These are phyloP conservation scores for Gynochthodes officinalis DNA, from an alignment of 257 asterid species.

Conservation along the genomic window DNA sequence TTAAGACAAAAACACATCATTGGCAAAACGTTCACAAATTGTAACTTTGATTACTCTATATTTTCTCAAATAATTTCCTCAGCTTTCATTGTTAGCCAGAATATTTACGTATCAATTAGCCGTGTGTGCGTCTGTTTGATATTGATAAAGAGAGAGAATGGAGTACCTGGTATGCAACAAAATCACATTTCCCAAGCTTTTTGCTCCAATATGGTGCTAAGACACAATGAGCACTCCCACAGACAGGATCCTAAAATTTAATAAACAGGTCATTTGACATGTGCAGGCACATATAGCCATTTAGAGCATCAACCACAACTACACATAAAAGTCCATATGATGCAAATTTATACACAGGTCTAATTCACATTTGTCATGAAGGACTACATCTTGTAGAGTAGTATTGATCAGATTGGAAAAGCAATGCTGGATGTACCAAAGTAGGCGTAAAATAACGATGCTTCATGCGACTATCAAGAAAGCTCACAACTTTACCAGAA, in stretches of 20 bases:
- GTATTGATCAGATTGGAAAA: no score
- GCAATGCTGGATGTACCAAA: not conserved
- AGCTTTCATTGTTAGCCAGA: no score
- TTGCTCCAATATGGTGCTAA: constrained; percentile 76
- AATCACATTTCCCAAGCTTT: constrained; percentile 65
- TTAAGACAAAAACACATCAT: constrained; percentile 5
- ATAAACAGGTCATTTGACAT: not conserved
- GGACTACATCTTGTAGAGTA: no score
- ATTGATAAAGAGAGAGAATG: not conserved
- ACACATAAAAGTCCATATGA: no score
- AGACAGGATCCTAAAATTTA: constrained; percentile 72
- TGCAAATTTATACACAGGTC: no score
- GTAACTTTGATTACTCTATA: no score
- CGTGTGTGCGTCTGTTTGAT: no score
- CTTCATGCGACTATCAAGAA: not conserved
- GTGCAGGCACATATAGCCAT: not conserved
- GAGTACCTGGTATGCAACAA: constrained; percentile 64
- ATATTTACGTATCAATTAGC: no score
- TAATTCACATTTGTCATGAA: not conserved
- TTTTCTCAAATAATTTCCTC: no score
- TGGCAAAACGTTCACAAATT: no score
- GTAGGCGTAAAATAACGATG: not conserved
- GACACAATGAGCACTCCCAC: constrained; percentile 93
- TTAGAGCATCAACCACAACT: not conserved
- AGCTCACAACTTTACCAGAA: not conserved